Evolutionary conservation across 805 yeast genomes (phyloP), one percentile per base, ranked within the genome.

Genomic region (Kodamaea kakaduensis): DNA sequence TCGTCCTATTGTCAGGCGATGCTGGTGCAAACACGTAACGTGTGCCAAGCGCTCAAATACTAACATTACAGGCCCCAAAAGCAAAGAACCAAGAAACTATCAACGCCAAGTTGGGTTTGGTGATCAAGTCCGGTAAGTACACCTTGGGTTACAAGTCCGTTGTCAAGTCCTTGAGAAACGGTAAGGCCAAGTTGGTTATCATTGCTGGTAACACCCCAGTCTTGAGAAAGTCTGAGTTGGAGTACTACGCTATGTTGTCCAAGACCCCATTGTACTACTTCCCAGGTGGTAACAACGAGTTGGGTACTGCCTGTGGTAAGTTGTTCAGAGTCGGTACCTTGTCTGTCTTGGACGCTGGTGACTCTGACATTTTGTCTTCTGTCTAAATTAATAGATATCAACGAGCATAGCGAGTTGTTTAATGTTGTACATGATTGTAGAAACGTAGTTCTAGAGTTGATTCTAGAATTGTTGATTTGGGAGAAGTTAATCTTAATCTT

Each of bases 271-370:
- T 81, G 54, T 89, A 90, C 93, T 94, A 89, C 89, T 93, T 89
- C 95, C 93, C 83, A 75, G 97, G 97, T 80, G 95, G 96, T 73
- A 90, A 90, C 96, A 90, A 90, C 77, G 97, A 90, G 78, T 86
- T 90, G 67, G 97, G 97, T 80, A 93, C 99, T 61, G 96, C 96
- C 59, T 90, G 96, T 77, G 99, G 99, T 89, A 90, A 86, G 76
- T 87, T 93, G 66, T 93, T 93, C 96, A 87, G 97, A 79, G 97
- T 93, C 60, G 97, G 97, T 79, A 90, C 89, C 64, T 77, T 93
- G 63, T 77, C 97, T 63, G 71, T 93, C 61, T 77, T 90, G 64
- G 98, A 93, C 62, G 96, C 96, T 61, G 99, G 99, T 89, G 99
- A 93, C 78, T 93, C 98, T 62, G 99, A 93, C 75, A 89, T 93